Conservation (phyloP, 345 rosid species). For the Hypericum androsaemum region DNA sequence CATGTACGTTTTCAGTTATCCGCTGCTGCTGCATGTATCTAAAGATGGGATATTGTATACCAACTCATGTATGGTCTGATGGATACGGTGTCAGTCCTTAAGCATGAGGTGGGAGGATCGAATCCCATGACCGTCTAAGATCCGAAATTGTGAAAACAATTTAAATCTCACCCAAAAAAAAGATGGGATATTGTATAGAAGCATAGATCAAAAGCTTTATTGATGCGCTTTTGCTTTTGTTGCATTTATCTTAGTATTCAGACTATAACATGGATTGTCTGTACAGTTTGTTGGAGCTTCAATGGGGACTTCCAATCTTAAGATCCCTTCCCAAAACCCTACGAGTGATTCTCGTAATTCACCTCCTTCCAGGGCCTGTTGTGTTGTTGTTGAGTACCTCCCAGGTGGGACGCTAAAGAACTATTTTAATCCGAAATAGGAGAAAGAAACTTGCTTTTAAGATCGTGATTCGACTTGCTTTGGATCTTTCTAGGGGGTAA, state of each 20-base stretch:
- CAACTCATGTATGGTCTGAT: too few relatives aligned
- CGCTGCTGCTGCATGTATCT: too few relatives aligned
- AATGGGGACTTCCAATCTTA: constrained; percentile 28
- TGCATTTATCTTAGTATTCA: neutral
- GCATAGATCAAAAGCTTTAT: too few relatives aligned
- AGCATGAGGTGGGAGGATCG: too few relatives aligned
- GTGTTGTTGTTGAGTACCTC: constrained; percentile 28
- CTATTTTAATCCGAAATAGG: constrained; percentile 24
- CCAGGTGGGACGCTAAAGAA: constrained; percentile 28
- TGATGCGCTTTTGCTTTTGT: too few relatives aligned
- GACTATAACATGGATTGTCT: constrained; percentile 4
- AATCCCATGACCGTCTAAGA: too few relatives aligned
- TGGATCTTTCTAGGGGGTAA: constrained; percentile 32
- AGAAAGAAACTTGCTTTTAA: constrained; percentile 30
- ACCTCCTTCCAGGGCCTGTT: constrained; percentile 21
- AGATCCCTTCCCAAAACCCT: constrained; percentile 16
- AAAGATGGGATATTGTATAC: too few relatives aligned
- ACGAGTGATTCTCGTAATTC: constrained; percentile 7
- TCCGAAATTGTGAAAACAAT: too few relatives aligned
- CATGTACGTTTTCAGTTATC: too few relatives aligned
- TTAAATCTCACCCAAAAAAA: too few relatives aligned
- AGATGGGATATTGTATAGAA: too few relatives aligned
- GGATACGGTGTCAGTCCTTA: too few relatives aligned
- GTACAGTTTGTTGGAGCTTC: constrained; percentile 28
- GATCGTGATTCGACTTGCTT: constrained; percentile 26